Conservation (phyloP, 306 rosid genomes). For the Fagus crenata region DNA sequence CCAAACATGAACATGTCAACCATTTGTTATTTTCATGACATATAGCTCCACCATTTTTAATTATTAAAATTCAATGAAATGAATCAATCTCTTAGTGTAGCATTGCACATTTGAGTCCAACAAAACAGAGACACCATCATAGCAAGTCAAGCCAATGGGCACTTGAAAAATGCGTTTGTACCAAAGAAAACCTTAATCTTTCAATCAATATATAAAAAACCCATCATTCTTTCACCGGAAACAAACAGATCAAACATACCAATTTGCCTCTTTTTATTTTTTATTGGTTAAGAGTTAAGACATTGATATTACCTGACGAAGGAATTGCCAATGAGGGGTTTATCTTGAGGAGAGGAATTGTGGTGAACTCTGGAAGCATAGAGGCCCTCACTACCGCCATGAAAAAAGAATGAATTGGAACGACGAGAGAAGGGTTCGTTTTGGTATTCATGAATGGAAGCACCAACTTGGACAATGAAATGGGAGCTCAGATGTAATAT, state of each 20-base stretch:
- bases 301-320: constrained; percentile 53
- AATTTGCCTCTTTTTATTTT: background rate
- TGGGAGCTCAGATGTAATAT: constrained; percentile 25
- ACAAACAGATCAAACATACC: constrained; percentile 35
- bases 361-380: constrained; percentile 46
- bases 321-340: constrained; percentile 59
- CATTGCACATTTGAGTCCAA: constrained; percentile 3
- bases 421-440: constrained; percentile 59
- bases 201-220: background rate
- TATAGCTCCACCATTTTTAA: no score
- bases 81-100: background rate
- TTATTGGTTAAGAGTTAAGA: no score
- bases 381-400: constrained; percentile 83
- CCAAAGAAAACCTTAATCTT: background rate
- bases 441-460: constrained; percentile 76
- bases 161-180: background rate
- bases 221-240: constrained; percentile 10
- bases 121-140: background rate
- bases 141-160: background rate
- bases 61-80: no score
- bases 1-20: no score
- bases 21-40: no score
- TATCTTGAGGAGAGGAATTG: constrained; percentile 46
- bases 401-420: constrained; percentile 75
- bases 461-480: constrained; percentile 40